A percentile compares a stretch with the other conserved stretches of the same genome.
Conservation (phyloP, 768 basidiomycete species). For the Lentinula raphanica region DNA sequence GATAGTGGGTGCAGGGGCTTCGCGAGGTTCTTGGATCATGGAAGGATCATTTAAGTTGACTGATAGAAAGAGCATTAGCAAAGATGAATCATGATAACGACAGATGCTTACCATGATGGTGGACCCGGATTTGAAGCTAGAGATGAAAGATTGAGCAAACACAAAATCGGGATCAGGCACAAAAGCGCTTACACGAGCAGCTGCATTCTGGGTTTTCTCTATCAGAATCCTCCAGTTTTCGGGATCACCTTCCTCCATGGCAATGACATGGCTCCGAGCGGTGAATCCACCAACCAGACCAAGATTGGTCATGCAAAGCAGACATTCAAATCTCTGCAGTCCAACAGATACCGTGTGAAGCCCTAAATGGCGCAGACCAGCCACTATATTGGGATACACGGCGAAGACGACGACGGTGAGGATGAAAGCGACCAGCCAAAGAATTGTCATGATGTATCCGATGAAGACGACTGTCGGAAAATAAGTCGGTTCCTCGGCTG, state of each 20-base stretch:
- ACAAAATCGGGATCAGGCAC: neutral
- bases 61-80: neutral
- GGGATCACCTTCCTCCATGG: slow-evolving; percentile 25
- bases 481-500: slow-evolving; percentile 23
- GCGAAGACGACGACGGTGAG: slow-evolving; percentile 22
- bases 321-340: slow-evolving; percentile 25
- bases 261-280: slow-evolving; percentile 24
- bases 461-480: slow-evolving; percentile 26
- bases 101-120: neutral
- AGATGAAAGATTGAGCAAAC: neutral
- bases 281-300: slow-evolving; percentile 21
- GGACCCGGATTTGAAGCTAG: neutral
- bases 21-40: neutral
- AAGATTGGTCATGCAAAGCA: slow-evolving; percentile 22
- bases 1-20: neutral
- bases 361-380: slow-evolving; percentile 19
- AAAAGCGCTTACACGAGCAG: neutral
- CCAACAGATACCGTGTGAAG: slow-evolving; percentile 21
- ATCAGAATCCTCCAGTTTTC: slow-evolving; percentile 21
- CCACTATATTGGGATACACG: slow-evolving; percentile 10
- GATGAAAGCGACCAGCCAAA: slow-evolving; percentile 28
- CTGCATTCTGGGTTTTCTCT: slow-evolving; percentile 3
- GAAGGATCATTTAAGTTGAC: neutral
- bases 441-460: slow-evolving; percentile 23
- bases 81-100: neutral